Percentiles rank a stretch among this genome's conserved stretches.
Evolutionary conservation across 139 green algal genomes (phyloP).

Genomic region (Tetradesmus lagerheimii): DNA sequence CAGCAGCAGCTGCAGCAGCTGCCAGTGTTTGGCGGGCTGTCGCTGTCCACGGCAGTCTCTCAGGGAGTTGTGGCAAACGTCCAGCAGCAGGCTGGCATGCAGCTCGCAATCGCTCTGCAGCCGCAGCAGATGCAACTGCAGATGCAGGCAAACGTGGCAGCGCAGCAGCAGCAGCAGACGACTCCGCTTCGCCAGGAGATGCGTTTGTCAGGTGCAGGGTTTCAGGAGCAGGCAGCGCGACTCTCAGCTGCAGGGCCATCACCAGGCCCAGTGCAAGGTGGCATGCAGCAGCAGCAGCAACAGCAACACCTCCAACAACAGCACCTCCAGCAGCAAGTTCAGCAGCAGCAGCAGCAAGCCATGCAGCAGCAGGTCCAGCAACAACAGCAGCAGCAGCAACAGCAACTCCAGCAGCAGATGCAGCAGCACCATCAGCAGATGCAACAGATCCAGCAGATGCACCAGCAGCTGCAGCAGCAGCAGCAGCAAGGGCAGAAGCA

Average conservation of each 20-base stretch:
- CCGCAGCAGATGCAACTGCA: constrained; percentile 6
- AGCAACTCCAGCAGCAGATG: constrained; percentile 12
- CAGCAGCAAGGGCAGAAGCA: constrained; percentile 2
- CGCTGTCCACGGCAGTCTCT: not conserved
- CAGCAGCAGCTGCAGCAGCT: constrained; percentile 33
- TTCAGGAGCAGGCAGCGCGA: not conserved
- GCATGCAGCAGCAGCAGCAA: constrained; percentile 26
- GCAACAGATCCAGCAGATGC: not conserved
- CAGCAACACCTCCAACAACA: not conserved
- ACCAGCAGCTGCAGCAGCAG: not conserved
- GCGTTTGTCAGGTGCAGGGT: not conserved
- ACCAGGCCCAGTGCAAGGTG: not conserved
- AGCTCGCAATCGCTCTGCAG: not conserved
- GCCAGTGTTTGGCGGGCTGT: constrained; percentile 26
- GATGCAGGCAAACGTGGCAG: not conserved
- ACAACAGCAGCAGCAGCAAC: constrained; percentile 16
- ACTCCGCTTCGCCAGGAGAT: not conserved
- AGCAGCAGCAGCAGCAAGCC: not conserved
- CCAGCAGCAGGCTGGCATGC: not conserved
- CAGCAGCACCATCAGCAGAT: constrained; percentile 14
- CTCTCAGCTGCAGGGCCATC: not conserved
- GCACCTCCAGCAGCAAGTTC: not conserved
- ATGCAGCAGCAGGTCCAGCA: not conserved
- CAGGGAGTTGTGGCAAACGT: not conserved
- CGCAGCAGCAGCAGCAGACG: not conserved